Percentiles rank a stretch among this genome's conserved stretches.
Evolutionary conservation across 2,329 filamentous ascomycete genomes (phyloP).

Genomic region (Calonectria crousiana): DNA sequence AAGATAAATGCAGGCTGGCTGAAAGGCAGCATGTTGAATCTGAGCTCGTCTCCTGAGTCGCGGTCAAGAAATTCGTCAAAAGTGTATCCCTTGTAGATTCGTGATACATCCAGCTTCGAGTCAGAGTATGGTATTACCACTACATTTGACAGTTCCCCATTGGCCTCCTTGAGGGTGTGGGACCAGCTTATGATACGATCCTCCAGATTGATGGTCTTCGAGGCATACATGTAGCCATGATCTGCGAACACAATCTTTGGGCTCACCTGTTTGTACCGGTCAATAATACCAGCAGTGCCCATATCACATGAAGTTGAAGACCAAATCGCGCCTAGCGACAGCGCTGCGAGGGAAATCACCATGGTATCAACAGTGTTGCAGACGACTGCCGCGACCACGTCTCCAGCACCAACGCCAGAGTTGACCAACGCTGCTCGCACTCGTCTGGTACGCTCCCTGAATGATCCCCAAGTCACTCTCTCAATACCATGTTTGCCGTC

Average conservation of each 20-base stretch:
- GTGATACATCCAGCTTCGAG: not conserved
- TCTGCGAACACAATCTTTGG: conserved; percentile 26
- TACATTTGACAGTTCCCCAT: not conserved
- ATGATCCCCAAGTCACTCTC: conserved; percentile 1
- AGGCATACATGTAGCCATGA: conserved; percentile 18
- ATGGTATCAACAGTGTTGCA: conserved; percentile 28
- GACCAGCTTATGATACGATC: conserved; percentile 17
- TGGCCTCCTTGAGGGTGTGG: not conserved
- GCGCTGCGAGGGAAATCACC: not conserved
- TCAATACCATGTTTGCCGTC: not conserved
- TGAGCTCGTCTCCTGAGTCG: not conserved
- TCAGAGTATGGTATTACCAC: conserved; percentile 7
- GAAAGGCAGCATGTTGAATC: conserved; percentile 18
- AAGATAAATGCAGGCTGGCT: conserved; percentile 25
- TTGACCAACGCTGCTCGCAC: conserved; percentile 3
- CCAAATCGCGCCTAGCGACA: conserved; percentile 21
- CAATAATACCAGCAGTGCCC: conserved; percentile 11
- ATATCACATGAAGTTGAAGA: conserved; percentile 21
- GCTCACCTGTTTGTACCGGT: conserved; percentile 19
- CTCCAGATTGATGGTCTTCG: conserved; percentile 1
- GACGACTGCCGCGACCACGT: conserved; percentile 21
- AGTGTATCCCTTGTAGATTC: not conserved
- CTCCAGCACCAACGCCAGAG: not conserved
- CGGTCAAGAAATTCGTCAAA: not conserved
- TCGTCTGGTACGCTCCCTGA: conserved; percentile 3